A percentile compares a stretch with the other conserved stretches of the same genome.
These are phyloP conservation scores for Emmonsiellopsis sp. DNA, from an alignment of 2,329 filamentous ascomycete genomes.

Conservation along the genomic window DNA sequence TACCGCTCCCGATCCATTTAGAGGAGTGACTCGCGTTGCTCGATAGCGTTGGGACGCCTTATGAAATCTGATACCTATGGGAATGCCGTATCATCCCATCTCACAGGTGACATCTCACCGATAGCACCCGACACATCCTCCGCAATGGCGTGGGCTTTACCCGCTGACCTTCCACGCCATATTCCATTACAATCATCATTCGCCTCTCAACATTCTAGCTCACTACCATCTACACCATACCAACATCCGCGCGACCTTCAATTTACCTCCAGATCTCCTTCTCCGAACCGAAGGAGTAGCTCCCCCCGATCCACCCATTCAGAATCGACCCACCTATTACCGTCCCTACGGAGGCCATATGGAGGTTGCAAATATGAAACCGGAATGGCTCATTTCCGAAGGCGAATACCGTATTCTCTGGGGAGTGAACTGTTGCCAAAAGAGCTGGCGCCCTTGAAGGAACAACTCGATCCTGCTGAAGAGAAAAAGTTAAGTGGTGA, in stretches of 20 bases:
- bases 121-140: conserved; percentile 30
- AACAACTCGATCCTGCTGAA: conserved; percentile 59
- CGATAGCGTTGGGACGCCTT: conserved; percentile 26
- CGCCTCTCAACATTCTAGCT: conserved; percentile 64
- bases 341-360: conserved; percentile 57
- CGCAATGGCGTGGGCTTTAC: conserved; percentile 33
- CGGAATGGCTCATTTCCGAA: conserved; percentile 65
- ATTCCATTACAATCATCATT: conserved; percentile 39
- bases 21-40: conserved; percentile 18
- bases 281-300: conserved; percentile 65
- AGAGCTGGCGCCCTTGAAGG: conserved; percentile 59
- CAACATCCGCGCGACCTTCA: conserved; percentile 78
- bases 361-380: conserved; percentile 82
- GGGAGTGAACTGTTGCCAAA: conserved; percentile 70
- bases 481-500: conserved; percentile 68
- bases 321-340: conserved; percentile 68
- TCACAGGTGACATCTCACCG: conserved; percentile 33
- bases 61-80: conserved; percentile 34
- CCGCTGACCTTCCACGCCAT: conserved; percentile 25
- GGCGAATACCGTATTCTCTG: conserved; percentile 85
- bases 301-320: conserved; percentile 87
- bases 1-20: background rate
- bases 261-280: conserved; percentile 69
- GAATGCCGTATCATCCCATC: conserved; percentile 30
- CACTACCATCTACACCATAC: conserved; percentile 86